Evolutionary conservation across 2,329 filamentous ascomycete genomes (phyloP), one percentile per base, ranked within the genome.

Genomic region (Colletotrichum sp.): DNA sequence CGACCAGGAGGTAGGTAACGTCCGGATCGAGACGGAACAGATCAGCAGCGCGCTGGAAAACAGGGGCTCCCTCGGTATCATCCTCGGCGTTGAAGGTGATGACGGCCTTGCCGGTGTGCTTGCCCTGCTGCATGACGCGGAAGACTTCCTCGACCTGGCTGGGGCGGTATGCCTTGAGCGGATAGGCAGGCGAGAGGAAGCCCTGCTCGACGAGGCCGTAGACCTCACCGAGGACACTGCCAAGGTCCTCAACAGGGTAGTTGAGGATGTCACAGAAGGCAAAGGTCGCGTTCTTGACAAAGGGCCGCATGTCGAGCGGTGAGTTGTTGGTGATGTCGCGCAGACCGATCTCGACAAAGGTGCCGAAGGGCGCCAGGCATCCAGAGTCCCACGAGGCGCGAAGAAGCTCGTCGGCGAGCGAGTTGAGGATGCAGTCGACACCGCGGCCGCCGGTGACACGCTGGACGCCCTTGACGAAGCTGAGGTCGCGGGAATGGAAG

Each of bases 231-330:
- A 78, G 71, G 1, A 80, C 74, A 6, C 18, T 36, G 10, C 24
- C 63, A 34, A 81, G 77, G 72, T 60, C 81, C 72, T 68, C 78
- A 76, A 81, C 66, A 32, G 67, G 65, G 12, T 73, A 57, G 18
- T 71, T 72, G 16, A 79, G 43, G 69, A 24, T 80, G 16, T 86
- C 84, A 4, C 87, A 77, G 63, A 82, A 82, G 24, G 78, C 77
- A 32, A 84, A 87, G 0, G 80, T 81, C 0, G 84, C 80, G 6
- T 83, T 85, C 1, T 77, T 77, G 2, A 83, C 80, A 43, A 91
- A 91, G 0, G 83, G 81, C 1, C 83, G 76, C 87, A 91, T 72
- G 10, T 77, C 74, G 84, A 90, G 88, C 1, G 84, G 83, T 1
- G 89, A 80, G 5, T 82, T 79, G 10, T 82, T 82, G 7, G 81